These are phyloP conservation scores for Fusarium sp. DNA, from an alignment of 2,329 filamentous ascomycete species.

Conservation along the genomic window DNA sequence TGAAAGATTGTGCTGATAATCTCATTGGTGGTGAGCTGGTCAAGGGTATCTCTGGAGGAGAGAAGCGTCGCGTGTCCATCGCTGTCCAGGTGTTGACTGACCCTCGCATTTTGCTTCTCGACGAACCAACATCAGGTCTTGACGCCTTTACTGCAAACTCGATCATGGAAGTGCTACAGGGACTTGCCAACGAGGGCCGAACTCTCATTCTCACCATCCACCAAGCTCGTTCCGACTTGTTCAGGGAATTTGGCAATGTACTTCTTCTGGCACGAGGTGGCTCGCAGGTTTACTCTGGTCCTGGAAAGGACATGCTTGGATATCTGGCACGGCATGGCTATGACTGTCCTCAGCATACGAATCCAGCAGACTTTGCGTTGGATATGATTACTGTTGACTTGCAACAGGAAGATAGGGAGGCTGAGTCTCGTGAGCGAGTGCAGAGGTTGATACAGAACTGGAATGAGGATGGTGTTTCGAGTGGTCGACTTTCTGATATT, in stretches of 20 bases:
- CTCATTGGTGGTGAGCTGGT: conserved; percentile 77
- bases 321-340: conserved; percentile 72
- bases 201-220: conserved; percentile 83
- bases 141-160: conserved; percentile 83
- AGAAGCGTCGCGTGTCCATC: conserved; percentile 82
- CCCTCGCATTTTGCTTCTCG: conserved; percentile 76
- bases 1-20: conserved; percentile 83
- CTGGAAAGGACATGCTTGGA: conserved; percentile 69
- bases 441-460: conserved; percentile 69
- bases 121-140: conserved; percentile 80
- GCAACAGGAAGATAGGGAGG: conserved; percentile 72
- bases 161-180: conserved; percentile 78
- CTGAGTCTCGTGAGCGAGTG: conserved; percentile 71
- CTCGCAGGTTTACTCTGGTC: conserved; percentile 73
- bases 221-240: conserved; percentile 79
- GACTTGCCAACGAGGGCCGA: conserved; percentile 77
- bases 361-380: conserved; percentile 81
- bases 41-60: conserved; percentile 83
- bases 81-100: conserved; percentile 82
- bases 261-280: conserved; percentile 78
- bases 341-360: conserved; percentile 75
- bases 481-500: conserved; percentile 41
- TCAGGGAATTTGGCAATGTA: conserved; percentile 76
- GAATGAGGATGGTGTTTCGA: conserved; percentile 45
- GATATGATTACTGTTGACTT: conserved; percentile 82